Percentiles rank a stretch among this genome's conserved stretches.
Evolutionary conservation across 495 filamentous ascomycete species (phyloP).

Genomic region (Usnea hakonensis): DNA sequence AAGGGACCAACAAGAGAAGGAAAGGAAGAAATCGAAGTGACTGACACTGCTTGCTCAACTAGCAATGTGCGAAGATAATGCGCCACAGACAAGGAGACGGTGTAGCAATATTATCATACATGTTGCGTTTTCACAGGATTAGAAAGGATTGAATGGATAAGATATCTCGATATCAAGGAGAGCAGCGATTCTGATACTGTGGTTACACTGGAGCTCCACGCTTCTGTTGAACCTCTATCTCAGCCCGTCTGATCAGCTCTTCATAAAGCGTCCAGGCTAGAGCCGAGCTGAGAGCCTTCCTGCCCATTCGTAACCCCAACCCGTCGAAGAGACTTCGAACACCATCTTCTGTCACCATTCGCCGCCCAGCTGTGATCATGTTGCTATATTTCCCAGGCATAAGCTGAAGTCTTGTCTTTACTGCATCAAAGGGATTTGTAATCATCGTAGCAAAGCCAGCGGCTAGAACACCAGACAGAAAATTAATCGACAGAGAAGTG

Average conservation of each 20-base stretch:
- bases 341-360: slow-evolving; percentile 80
- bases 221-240: slow-evolving; percentile 48
- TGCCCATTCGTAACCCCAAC: slow-evolving; percentile 73
- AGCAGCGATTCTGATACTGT: not conserved
- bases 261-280: slow-evolving; percentile 97
- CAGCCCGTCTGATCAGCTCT: slow-evolving; percentile 73
- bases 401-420: slow-evolving; percentile 92
- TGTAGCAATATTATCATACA: not conserved
- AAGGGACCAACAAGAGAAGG: slow-evolving; percentile 51
- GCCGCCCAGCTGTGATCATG: slow-evolving; percentile 63
- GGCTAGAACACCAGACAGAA: slow-evolving; percentile 68
- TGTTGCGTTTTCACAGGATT: not conserved
- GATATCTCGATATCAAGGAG: not conserved
- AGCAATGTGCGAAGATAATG: not conserved
- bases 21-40: slow-evolving; percentile 36
- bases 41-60: not conserved
- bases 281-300: slow-evolving; percentile 87
- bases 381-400: slow-evolving; percentile 78
- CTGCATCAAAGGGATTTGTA: slow-evolving; percentile 92
- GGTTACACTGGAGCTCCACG: not conserved
- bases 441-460: slow-evolving; percentile 75
- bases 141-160: not conserved
- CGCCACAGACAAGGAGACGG: not conserved
- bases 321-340: slow-evolving; percentile 77
- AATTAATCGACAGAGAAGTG: slow-evolving; percentile 70